Evolutionary conservation across 78 protist genomes (phyloP), one percentile per base, ranked within the genome.

Genomic region (Monocercomonoides exilis): DNA sequence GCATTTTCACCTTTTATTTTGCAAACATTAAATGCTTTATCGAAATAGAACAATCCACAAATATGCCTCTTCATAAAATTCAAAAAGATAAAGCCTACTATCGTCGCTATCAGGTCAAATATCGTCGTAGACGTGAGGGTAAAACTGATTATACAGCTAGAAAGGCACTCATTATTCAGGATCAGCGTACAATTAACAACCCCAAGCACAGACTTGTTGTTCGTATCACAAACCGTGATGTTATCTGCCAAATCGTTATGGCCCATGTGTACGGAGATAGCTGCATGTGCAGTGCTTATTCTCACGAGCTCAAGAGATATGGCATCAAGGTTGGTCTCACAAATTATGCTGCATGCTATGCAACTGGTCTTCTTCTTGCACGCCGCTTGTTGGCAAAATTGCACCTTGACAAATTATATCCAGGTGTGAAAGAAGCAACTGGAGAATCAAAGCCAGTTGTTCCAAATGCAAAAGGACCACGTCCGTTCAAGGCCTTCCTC

Each of bases 171-270:
- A 86, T 97, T 87, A 33, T 81, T 45, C 99, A 96, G 92, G 98
- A 91, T 89, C 96, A 97, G 94, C 95, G 92, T 96, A 97, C 95
- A 93, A 96, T 92, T 94, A 87, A 90, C 93, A 35, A 96, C 77
- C 97, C 98, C 87, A 97, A 96, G 94, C 96, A 96, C 98, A 92
- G 99, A 77, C 77, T 97, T n/a, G 96, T 96, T 85, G 99, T 97
- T 44, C 98, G 99, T 89, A 41, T 95, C 93, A 87, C 95, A 45
- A 89, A 88, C 91, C 45, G 45, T 43, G 90, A 97, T 64, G 87
- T 97, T 64, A 77, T 95, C 84, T 89, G 94, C 92, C 99, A 98
- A 93, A 45, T 98, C 88, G 82, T 94, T 90, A 88, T 85, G 90
- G 86, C 98, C 79, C 94, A 91, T 90, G 86, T 97, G 77, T 91